These are phyloP conservation scores for Akanthomyces lecanii DNA, from an alignment of 2,329 filamentous ascomycete species.

Conservation along the genomic window DNA sequence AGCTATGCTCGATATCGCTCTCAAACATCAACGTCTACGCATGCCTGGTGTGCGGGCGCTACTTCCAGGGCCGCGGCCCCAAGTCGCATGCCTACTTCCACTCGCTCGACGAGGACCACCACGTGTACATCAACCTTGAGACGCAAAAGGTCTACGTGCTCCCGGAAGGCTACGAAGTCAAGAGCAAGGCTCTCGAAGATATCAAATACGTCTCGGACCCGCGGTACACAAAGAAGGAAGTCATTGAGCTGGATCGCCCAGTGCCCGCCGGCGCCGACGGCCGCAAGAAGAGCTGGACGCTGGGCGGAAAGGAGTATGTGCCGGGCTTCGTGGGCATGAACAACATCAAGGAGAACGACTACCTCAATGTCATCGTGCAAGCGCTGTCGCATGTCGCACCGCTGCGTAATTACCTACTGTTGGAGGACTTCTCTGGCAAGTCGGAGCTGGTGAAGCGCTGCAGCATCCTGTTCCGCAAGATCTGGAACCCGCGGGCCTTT, in stretches of 20 bases:
- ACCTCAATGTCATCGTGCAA: constrained; percentile 92
- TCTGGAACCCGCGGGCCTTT: constrained; percentile 97
- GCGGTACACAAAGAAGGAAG: constrained; percentile 73
- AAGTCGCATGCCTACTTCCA: constrained; percentile 98
- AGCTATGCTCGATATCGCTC: constrained; percentile 90
- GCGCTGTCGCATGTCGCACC: constrained; percentile 85
- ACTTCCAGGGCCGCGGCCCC: constrained; percentile 88
- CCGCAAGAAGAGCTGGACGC: constrained; percentile 58
- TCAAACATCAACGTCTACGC: constrained; percentile 99
- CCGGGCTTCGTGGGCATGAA: constrained; percentile 98
- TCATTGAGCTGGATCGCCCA: constrained; percentile 70
- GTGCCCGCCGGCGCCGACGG: constrained; percentile 32
- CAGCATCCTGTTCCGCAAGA: constrained; percentile 86
- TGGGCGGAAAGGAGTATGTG: constrained; percentile 78
- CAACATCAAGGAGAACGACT: constrained; percentile 99
- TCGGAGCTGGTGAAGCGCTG: constrained; percentile 83
- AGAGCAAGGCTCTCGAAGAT: constrained; percentile 89
- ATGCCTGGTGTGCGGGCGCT: constrained; percentile 95
- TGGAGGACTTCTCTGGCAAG: constrained; percentile 70
- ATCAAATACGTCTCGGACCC: constrained; percentile 98
- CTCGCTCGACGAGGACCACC: constrained; percentile 88
- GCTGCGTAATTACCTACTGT: constrained; percentile 84
- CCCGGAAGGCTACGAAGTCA: constrained; percentile 95
- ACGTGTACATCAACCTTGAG: constrained; percentile 98
- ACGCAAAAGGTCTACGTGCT: constrained; percentile 87